Conservation (phyloP, 345 rosid species). For the Lepidium africanum region DNA sequence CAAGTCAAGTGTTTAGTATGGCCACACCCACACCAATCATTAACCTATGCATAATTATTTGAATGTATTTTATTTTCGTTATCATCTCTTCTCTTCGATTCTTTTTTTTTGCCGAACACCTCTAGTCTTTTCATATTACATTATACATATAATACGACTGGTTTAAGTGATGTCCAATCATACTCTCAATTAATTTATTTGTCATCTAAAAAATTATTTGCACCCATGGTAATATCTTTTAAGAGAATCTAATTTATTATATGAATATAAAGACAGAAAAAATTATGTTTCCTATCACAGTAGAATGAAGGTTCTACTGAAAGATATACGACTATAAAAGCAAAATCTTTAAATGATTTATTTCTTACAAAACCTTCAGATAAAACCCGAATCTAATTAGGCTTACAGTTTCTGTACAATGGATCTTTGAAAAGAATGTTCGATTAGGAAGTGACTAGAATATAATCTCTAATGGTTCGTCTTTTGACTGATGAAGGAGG, state of each 20-base stretch:
- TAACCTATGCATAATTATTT: slow-evolving; percentile 15
- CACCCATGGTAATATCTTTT: too few relatives aligned
- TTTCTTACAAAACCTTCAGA: slow-evolving; percentile 1
- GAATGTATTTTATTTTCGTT: background rate
- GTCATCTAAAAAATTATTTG: too few relatives aligned
- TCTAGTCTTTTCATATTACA: background rate
- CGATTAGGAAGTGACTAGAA: slow-evolving; percentile 39
- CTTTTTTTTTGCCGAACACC: background rate
- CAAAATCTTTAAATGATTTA: too few relatives aligned
- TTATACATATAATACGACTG: background rate
- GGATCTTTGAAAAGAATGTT: background rate
- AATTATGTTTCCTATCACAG: too few relatives aligned
- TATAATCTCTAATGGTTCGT: slow-evolving; percentile 83
- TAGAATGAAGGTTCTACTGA: too few relatives aligned
- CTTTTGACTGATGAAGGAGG: slow-evolving; percentile 85
- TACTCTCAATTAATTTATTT: too few relatives aligned
- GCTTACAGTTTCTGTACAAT: slow-evolving; percentile 10
- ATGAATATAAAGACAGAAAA: too few relatives aligned
- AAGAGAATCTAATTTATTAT: too few relatives aligned
- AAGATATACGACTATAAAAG: too few relatives aligned
- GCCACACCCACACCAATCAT: slow-evolving; percentile 22
- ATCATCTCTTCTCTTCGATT: background rate
- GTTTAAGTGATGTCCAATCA: background rate
- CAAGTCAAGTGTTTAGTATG: slow-evolving; percentile 11
- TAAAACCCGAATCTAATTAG: background rate